A percentile compares a stretch with the other conserved stretches of the same genome.
Evolutionary conservation across 75 land plant genomes (phyloP).

Genomic region (Sequoiadendron giganteum): DNA sequence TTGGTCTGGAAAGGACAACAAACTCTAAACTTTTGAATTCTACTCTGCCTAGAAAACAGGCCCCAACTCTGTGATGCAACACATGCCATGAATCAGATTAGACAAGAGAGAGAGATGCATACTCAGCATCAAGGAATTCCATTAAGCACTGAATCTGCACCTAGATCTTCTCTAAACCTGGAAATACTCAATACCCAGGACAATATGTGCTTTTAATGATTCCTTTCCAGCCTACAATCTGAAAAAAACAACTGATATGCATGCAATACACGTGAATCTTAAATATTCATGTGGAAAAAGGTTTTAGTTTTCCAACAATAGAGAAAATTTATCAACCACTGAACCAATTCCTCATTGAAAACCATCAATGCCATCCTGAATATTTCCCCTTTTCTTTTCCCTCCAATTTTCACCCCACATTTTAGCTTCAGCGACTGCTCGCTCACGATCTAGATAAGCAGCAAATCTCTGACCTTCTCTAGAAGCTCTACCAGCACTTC

Average conservation of each 20-base stretch:
- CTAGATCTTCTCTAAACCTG: not conserved
- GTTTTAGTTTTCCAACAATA: not conserved
- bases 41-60: not conserved
- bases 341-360: conserved; percentile 10
- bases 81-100: conserved; percentile 4
- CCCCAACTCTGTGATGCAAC: not conserved
- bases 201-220: not conserved
- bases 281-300: not conserved
- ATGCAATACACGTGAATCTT: not conserved
- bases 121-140: not conserved
- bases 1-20: not conserved
- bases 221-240: not conserved
- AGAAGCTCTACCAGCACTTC: conserved; percentile 39
- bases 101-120: conserved; percentile 1
- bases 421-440: conserved; percentile 90
- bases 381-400: conserved; percentile 49
- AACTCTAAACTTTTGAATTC: not conserved
- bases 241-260: not conserved
- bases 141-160: not conserved
- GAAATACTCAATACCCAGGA: not conserved
- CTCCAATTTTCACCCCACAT: conserved; percentile 84
- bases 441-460: conserved; percentile 54
- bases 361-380: conserved; percentile 19
- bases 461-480: conserved; percentile 13
- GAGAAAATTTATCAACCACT: not conserved